These are phyloP conservation scores for Clonostachys solani DNA, from an alignment of 2,329 filamentous ascomycete species.

Conservation along the genomic window DNA sequence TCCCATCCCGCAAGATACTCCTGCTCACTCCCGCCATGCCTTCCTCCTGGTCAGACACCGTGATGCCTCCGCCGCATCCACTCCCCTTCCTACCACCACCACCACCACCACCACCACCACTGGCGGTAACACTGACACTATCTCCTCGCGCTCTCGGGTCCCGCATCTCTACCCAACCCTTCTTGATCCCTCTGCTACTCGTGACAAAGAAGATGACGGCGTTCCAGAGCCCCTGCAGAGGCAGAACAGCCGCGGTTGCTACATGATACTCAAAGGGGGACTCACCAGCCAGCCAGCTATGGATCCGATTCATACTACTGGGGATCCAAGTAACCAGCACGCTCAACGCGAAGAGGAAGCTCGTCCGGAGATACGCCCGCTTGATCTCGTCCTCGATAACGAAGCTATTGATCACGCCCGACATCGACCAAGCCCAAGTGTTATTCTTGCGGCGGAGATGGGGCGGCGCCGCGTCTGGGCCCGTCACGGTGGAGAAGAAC, in stretches of 20 bases:
- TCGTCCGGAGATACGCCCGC: constrained; percentile 56
- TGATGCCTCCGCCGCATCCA: not conserved
- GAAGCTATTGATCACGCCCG: constrained; percentile 17
- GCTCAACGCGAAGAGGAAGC: constrained; percentile 56
- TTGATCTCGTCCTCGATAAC: constrained; percentile 49
- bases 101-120: not conserved
- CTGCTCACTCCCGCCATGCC: not conserved
- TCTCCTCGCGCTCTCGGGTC: not conserved
- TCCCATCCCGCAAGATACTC: not conserved
- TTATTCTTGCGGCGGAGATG: constrained; percentile 6
- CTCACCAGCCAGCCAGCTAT: constrained; percentile 52
- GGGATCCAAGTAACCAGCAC: constrained; percentile 60
- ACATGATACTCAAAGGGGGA: constrained; percentile 64
- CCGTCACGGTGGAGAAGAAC: not conserved
- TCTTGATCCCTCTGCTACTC: constrained; percentile 33
- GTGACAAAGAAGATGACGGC: constrained; percentile 71
- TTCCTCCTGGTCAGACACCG: not conserved
- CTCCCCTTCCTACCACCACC: not conserved
- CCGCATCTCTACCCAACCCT: not conserved
- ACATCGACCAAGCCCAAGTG: not conserved
- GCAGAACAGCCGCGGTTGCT: constrained; percentile 66
- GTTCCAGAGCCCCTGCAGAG: constrained; percentile 79
- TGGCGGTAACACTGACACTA: not conserved
- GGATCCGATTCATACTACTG: constrained; percentile 70
- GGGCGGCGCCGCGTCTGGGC: constrained; percentile 3